Percentiles rank a stretch among this genome's conserved stretches.
phyloP scores from a whole-genome alignment of 129 eudicot species.

The Smallanthus sonchifolius region DNA sequence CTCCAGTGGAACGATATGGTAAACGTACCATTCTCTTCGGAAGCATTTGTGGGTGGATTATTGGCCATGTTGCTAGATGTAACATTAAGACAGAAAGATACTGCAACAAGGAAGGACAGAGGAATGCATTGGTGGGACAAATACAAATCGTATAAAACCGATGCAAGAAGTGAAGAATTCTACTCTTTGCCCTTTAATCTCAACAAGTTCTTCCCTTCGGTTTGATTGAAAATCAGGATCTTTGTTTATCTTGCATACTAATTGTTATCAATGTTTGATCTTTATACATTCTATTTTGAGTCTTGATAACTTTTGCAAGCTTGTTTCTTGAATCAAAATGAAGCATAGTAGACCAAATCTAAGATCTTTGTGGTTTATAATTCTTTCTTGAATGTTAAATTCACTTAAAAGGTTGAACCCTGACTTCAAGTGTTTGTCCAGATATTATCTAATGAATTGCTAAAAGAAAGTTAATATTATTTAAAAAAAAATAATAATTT shows the following conservation, averaged over 20 bases:
- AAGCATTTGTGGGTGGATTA: constrained; percentile 80
- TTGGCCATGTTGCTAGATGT: constrained; percentile 69
- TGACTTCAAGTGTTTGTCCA: background rate
- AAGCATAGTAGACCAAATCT: constrained; percentile 1
- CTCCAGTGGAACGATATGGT: constrained; percentile 85
- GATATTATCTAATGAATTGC: background rate
- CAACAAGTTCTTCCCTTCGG: constrained; percentile 95
- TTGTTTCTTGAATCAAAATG: constrained; percentile 18
- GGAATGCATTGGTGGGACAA: constrained; percentile 97
- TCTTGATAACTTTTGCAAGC: constrained; percentile 21
- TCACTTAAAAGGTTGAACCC: background rate
- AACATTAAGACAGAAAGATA: constrained; percentile 63
- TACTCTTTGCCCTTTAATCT: constrained; percentile 88
- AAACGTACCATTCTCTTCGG: constrained; percentile 84
- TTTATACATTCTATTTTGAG: constrained; percentile 18
- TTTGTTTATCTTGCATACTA: constrained; percentile 17
- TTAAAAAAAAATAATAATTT: background rate
- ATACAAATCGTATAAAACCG: constrained; percentile 77
- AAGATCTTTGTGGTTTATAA: background rate
- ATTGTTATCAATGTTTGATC: background rate
- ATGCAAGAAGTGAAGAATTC: constrained; percentile 89
- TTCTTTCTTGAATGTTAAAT: background rate
- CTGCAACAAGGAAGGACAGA: constrained; percentile 72
- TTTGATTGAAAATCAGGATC: constrained; percentile 23
- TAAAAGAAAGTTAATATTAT: background rate